Evolutionary conservation across 1,284 basidiomycete genomes (phyloP), one percentile per base, ranked within the genome.

Genomic region (Lentinula novae-zelandiae): DNA sequence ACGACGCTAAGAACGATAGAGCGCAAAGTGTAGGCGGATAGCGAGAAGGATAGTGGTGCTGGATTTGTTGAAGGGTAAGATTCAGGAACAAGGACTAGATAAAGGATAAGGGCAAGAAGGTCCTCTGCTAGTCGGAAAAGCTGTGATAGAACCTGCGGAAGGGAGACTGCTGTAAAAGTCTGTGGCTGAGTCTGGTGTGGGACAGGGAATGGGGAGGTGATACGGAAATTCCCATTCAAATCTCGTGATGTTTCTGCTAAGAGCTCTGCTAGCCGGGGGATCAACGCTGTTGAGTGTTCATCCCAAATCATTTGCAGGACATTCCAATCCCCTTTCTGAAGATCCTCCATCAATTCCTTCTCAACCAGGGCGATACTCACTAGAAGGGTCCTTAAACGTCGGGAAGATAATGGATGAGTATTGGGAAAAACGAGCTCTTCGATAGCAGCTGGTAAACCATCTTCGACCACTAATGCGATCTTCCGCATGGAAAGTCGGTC

Each of bases 401-500:
- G 75, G 20, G 78, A 69, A 2, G 81, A 80, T 38, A 83, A 73
- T 5, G 84, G 81, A n/a, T 76, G 76, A 50, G 80, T 76, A 58
- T 78, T 75, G 20, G 78, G 73, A 56, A 76, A 81, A 49, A 77
- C 69, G 13, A 92, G 70, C 66, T 88, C 84, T 49, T 85, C 83
- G 15, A 89, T 71, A 1, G 85, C 88, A n/a, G 82, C 82, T 0
- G 75, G 67, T 3, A 90, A 67, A 2, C 89, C 89, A 60, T 87
- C 83, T 39, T 89, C 82, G 0, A 81, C 84, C 17, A 90, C 81
- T 36, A 78, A 71, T 0, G 88, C 87, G 10, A 84, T 75, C 64
- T 84, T 80, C 31, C 79, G 79, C 67, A 91, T 74, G 5, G 79
- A 77, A 20, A 81, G 71, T 10, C 82, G 75, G 60, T 89, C 86